A percentile compares a stretch with the other conserved stretches of the same genome.
These are phyloP conservation scores for Fusarium nisikadoi DNA, from an alignment of 2,329 filamentous ascomycete genomes.

Conservation along the genomic window DNA sequence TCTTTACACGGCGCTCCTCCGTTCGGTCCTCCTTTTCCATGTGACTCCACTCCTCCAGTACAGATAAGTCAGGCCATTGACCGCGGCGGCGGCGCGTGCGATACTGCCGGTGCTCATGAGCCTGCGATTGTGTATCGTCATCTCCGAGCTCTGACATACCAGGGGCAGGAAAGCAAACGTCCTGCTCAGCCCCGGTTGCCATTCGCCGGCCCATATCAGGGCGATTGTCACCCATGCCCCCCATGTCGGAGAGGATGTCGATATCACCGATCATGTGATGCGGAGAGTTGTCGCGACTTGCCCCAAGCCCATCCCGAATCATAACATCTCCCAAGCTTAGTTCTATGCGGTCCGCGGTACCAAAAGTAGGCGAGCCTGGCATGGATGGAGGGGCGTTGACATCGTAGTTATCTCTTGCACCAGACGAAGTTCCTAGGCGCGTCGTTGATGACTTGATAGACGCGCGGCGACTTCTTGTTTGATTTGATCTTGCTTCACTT, in stretches of 20 bases:
- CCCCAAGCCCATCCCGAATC: slow-evolving; percentile 71
- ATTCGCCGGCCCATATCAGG: slow-evolving; percentile 56
- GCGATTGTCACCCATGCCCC: slow-evolving; percentile 42
- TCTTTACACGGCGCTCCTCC: slow-evolving; percentile 86
- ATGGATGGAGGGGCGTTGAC: slow-evolving; percentile 77
- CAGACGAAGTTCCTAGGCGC: slow-evolving; percentile 50
- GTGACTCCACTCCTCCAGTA: slow-evolving; percentile 88
- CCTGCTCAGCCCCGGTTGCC: slow-evolving; percentile 76
- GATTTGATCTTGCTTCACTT: slow-evolving; percentile 50
- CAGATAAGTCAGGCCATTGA: slow-evolving; percentile 86
- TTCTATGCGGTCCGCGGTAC: slow-evolving; percentile 59
- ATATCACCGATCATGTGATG: slow-evolving; percentile 45
- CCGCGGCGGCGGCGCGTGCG: slow-evolving; percentile 68
- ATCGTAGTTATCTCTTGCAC: slow-evolving; percentile 63
- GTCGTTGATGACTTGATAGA: slow-evolving; percentile 64
- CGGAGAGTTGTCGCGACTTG: slow-evolving; percentile 49
- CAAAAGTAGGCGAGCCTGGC: slow-evolving; percentile 68
- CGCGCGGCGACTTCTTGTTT: slow-evolving; percentile 56
- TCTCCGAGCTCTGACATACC: slow-evolving; percentile 81
- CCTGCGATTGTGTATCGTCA: slow-evolving; percentile 71
- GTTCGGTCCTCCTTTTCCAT: slow-evolving; percentile 87
- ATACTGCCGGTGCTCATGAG: slow-evolving; percentile 49
- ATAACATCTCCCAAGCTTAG: slow-evolving; percentile 76
- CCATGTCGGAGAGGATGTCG: slow-evolving; percentile 48
- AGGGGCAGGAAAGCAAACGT: slow-evolving; percentile 89